Percentiles rank a stretch among this genome's conserved stretches.
These are phyloP conservation scores for Entomortierella beljakovae DNA, from an alignment of 192 early-diverging fungal genomes.

Conservation along the genomic window DNA sequence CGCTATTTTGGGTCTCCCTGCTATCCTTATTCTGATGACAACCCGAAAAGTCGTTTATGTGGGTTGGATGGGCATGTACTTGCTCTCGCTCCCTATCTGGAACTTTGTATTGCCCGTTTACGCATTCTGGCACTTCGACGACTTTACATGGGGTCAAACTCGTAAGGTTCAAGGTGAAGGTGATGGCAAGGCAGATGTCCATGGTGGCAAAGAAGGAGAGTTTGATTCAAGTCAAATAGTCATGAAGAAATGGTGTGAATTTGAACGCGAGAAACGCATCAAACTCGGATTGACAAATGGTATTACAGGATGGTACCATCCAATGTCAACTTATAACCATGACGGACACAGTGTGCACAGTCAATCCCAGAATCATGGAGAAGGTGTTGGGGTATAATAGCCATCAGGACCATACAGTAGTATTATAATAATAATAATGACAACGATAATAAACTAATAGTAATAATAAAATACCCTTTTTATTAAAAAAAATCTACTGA, in stretches of 20 bases:
- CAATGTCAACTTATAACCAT: conserved; percentile 20
- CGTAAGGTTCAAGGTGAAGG: conserved; percentile 73
- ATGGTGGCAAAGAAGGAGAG: conserved; percentile 76
- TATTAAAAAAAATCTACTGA: not conserved
- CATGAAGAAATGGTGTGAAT: conserved; percentile 87
- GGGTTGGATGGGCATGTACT: conserved; percentile 87
- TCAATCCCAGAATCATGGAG: not conserved
- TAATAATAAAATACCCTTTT: not conserved
- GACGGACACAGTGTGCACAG: conserved; percentile 8
- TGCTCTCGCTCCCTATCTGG: conserved; percentile 80
- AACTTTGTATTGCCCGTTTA: conserved; percentile 83
- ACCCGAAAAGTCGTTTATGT: conserved; percentile 83
- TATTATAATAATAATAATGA: no score
- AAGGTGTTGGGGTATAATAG: conserved; percentile 11
- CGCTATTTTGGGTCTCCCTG: conserved; percentile 80
- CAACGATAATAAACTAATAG: not conserved
- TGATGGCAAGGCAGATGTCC: conserved; percentile 66
- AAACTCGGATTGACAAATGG: conserved; percentile 50
- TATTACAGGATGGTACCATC: conserved; percentile 50
- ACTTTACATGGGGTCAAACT: conserved; percentile 89
- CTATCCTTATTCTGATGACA: conserved; percentile 83
- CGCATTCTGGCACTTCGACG: conserved; percentile 90
- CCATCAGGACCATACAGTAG: not conserved
- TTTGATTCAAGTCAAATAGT: conserved; percentile 79
- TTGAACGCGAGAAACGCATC: conserved; percentile 67